These are phyloP conservation scores for Aureobasidium leucospermi DNA, from an alignment of 2,329 filamentous ascomycete genomes.

Conservation along the genomic window DNA sequence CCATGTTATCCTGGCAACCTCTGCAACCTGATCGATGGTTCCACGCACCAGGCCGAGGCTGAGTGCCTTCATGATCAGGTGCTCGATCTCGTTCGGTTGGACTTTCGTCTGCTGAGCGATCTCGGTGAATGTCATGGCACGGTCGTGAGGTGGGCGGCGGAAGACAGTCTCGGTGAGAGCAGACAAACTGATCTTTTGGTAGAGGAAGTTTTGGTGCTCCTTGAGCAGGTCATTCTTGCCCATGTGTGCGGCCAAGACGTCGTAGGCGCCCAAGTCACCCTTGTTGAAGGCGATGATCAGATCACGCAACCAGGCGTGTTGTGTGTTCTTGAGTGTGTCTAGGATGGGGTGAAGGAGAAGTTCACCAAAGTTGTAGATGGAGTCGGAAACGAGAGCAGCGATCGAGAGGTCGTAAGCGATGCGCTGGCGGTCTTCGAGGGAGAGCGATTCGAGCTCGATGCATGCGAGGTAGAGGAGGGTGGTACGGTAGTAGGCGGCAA, in stretches of 20 bases:
- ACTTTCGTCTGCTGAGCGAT: constrained; percentile 93
- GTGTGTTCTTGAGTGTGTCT: constrained; percentile 67
- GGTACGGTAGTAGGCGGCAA: constrained; percentile 94
- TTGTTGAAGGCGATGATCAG: constrained; percentile 98
- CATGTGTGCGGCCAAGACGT: constrained; percentile 64
- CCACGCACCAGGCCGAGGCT: constrained; percentile 84
- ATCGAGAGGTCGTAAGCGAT: constrained; percentile 90
- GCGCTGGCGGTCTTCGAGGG: constrained; percentile 65
- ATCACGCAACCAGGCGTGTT: constrained; percentile 82
- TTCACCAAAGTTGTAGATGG: constrained; percentile 99
- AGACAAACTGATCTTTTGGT: constrained; percentile 96
- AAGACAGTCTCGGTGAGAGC: constrained; percentile 95
- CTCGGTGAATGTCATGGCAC: constrained; percentile 82
- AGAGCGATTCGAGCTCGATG: constrained; percentile 72
- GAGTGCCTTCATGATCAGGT: constrained; percentile 98
- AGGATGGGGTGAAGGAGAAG: constrained; percentile 96
- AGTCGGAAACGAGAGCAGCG: constrained; percentile 84
- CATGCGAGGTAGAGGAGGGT: constrained; percentile 96
- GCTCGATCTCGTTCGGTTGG: constrained; percentile 84
- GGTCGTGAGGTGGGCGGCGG: constrained; percentile 88
- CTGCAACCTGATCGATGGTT: constrained; percentile 92
- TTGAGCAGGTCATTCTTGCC: constrained; percentile 70
- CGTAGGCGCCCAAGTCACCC: constrained; percentile 82
- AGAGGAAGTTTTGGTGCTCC: constrained; percentile 74
- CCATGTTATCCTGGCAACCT: constrained; percentile 94